Evolutionary conservation across 176 grass and related monocot genomes (phyloP).

Genomic region (Canna indica): DNA sequence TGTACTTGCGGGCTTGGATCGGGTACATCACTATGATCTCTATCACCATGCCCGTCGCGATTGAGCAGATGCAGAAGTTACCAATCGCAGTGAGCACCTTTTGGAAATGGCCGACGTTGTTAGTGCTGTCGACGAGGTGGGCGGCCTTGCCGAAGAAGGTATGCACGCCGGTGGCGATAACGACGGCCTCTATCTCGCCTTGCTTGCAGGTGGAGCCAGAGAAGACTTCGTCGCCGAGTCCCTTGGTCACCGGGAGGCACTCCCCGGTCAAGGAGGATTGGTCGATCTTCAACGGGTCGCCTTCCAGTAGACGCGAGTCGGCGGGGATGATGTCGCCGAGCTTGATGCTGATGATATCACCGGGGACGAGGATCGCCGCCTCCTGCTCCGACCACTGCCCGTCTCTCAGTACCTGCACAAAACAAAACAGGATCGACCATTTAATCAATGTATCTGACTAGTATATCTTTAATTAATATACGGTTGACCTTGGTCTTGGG

Average conservation of each 20-base stretch:
- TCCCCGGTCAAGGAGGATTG: slow-evolving; percentile 81
- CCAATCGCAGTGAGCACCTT: slow-evolving; percentile 72
- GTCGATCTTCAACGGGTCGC: slow-evolving; percentile 86
- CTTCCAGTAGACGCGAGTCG: slow-evolving; percentile 60
- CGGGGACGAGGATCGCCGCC: slow-evolving; percentile 60
- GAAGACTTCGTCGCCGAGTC: slow-evolving; percentile 49
- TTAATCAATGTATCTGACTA: too few species aligned
- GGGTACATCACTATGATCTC: slow-evolving; percentile 72
- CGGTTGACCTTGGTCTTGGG: slow-evolving; percentile 84
- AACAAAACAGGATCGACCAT: too few species aligned
- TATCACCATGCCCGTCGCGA: slow-evolving; percentile 36
- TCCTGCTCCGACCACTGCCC: slow-evolving; percentile 77
- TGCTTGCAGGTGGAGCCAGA: slow-evolving; percentile 95
- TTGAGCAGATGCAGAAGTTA: slow-evolving; percentile 80
- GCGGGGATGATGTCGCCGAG: slow-evolving; percentile 89
- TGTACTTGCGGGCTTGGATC: slow-evolving; percentile 49
- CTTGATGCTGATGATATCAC: slow-evolving; percentile 89
- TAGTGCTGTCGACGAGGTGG: slow-evolving; percentile 86
- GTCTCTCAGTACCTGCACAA: slow-evolving; percentile 48
- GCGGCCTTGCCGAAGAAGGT: slow-evolving; percentile 97
- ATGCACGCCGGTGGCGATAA: slow-evolving; percentile 68
- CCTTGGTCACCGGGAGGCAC: slow-evolving; percentile 64
- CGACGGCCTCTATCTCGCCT: slow-evolving; percentile 80
- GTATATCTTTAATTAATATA: too few species aligned
- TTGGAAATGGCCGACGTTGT: slow-evolving; percentile 90